Evolutionary conservation across 2,329 filamentous ascomycete genomes (phyloP).

Genomic region (Nothopassalora personata): DNA sequence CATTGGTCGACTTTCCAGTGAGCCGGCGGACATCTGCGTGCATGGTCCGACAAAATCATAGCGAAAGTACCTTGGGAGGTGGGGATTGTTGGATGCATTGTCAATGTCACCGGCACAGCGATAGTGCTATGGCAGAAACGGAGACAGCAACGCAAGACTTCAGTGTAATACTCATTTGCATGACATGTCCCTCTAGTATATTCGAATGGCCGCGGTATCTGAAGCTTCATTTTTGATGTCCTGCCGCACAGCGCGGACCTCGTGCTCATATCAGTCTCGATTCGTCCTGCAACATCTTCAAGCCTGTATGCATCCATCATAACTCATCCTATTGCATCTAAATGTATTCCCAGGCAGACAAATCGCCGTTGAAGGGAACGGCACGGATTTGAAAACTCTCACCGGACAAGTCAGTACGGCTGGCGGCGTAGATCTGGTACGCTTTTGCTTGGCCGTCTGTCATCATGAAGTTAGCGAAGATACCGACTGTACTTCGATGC

Average conservation of each 20-base stretch:
- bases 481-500: background rate
- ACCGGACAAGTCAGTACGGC: constrained; percentile 2
- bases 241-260: background rate
- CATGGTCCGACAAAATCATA: background rate
- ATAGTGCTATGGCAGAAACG: background rate
- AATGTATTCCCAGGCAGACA: constrained; percentile 6
- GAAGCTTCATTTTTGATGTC: background rate
- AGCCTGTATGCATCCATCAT: background rate
- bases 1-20: too few species aligned
- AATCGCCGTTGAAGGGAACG: background rate
- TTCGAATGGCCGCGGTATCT: background rate
- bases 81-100: background rate
- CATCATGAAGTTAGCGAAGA: background rate
- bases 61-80: background rate
- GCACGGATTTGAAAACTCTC: constrained; percentile 3
- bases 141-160: background rate
- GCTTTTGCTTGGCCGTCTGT: background rate
- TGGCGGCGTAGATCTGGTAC: constrained; percentile 9
- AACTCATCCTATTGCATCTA: background rate
- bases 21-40: too few species aligned
- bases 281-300: background rate
- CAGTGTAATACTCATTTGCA: background rate
- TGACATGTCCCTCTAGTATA: background rate
- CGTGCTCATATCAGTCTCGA: background rate
- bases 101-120: background rate